Base-by-base conservation (phyloP, 2,329 filamentous ascomycete species). In the Paradendryphiella salina region DNA sequence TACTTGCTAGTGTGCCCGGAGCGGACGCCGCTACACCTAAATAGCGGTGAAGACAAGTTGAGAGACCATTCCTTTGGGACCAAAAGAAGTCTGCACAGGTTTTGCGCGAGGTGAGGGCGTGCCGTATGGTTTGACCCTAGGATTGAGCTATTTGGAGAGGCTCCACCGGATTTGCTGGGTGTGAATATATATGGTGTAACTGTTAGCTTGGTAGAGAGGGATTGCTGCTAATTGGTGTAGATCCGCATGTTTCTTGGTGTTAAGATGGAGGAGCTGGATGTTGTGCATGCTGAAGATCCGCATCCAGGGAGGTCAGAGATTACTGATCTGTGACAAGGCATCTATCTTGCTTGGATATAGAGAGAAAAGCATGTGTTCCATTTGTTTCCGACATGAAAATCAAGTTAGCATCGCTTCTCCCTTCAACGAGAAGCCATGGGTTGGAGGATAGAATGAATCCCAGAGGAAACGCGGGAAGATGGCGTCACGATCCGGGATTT, bases 1-100 rank as follows among this genome's bases (percentile, higher is more conserved):
- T 82, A 82, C 56, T 67, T 82, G 31, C 73, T 83, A 18, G 73
- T 81, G 29, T 69, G 67, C 45, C 63, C 66, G 2, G 51, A 55
- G 18, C 59, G 61, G 31, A 46, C 57, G 28, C 46, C 66, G 21
- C 40, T 71, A 23, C 40, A 48, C 8, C 41, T 71, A n/a, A 61
- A 50, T 33, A 66, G 59, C 39, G 67, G 67, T 40, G 60, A 66
- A 28, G 59, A 62, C 3, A 44, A 36, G 1, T 41, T 70, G 26
- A 61, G 54, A 34, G 37, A 46, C 17, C 71, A 67, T 47, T 52
- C 57, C 0, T 70, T 70, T 54, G 66, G 66, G 1, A 28, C 13
- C 1, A 67, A 66, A 47, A 57, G 48, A 23, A 63, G 54, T 35
- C 18, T 61, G 36, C 67, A 71, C 41, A 63, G 55, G 48, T 71